Evolutionary conservation across 192 early-diverging fungal species (phyloP), one percentile per base, ranked within the genome.

Genomic region (Phycomyces nitens): DNA sequence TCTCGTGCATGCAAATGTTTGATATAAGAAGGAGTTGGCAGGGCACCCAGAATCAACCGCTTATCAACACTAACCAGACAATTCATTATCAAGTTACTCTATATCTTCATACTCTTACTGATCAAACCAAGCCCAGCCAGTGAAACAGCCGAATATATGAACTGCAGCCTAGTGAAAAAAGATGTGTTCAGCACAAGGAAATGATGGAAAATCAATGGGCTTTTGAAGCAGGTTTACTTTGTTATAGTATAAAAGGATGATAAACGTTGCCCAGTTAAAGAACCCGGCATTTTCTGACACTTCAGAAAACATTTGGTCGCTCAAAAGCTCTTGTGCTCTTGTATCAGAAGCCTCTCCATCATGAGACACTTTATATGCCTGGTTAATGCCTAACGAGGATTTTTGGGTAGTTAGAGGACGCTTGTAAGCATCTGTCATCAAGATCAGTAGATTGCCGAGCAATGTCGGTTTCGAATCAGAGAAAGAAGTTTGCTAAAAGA

Each of bases 101-200:
- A 14, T 49, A 11, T 27, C 22, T 60, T 7, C 3, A n/a, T 29
- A 6, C 9, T 8, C 34, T 42, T 60, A 71, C 69, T 56, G 65
- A 20, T 66, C 66, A 43, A 56, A 65, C 70, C 70, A 72, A 11
- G n/a, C 34, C 70, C 70, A 72, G n/a, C 70, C 64, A 15, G 63
- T 72, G 7, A 72, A 1, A 11, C 51, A 38, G 11, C 70, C 70
- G 54, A 72, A 61, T 0, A 60, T 39, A 26, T 66, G 15, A 8
- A 72, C 70, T 27, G 64, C 64, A 22, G 60, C 41, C 66, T 62
- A 62, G 21, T 44, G 12, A 59, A 38, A 20, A 42, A n/a, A n/a
- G n/a, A n/a, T n/a, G 5, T 27, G 47, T 50, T 27, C 16, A 27
- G 34, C 7, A 29, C 50, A 43, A 39, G 43, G 23, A 21, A 22